phyloP scores from a whole-genome alignment of 2,329 filamentous ascomycete genomes.

The Beauveria australis region DNA sequence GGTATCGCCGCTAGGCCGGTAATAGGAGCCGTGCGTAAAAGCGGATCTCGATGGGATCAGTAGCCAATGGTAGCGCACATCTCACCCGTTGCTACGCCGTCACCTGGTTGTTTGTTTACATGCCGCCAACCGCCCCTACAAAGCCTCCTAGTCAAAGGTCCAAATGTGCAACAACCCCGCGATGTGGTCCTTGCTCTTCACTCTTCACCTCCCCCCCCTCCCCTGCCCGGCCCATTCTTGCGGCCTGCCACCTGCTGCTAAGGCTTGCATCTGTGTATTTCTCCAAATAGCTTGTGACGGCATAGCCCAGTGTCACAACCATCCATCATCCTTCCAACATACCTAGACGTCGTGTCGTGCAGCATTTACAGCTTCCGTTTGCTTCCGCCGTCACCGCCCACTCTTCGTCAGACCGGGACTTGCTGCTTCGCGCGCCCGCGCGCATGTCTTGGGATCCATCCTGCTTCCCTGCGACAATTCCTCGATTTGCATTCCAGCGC shows the following conservation, averaged over 20 bases:
- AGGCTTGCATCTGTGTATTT: slow-evolving; percentile 7
- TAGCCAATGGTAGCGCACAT: slow-evolving; percentile 17
- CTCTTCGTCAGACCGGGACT: neutral
- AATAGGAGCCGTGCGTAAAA: neutral
- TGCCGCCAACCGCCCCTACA: neutral
- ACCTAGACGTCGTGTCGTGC: slow-evolving; percentile 2
- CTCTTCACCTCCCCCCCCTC: slow-evolving; percentile 9
- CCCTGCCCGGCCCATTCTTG: slow-evolving; percentile 12
- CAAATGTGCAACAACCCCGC: slow-evolving; percentile 16
- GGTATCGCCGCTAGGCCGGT: neutral
- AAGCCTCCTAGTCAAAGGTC: neutral
- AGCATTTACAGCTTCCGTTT: slow-evolving; percentile 3
- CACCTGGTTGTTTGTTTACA: slow-evolving; percentile 28
- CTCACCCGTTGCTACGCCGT: slow-evolving; percentile 24
- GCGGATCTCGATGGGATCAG: neutral
- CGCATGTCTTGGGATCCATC: slow-evolving; percentile 13
- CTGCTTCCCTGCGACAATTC: slow-evolving; percentile 1
- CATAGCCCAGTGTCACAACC: slow-evolving; percentile 15
- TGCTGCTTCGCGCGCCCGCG: slow-evolving; percentile 5
- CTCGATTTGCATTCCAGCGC: slow-evolving; percentile 10
- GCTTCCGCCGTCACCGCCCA: neutral
- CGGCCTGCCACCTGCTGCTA: neutral
- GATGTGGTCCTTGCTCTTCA: slow-evolving; percentile 14
- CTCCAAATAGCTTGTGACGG: slow-evolving; percentile 16
- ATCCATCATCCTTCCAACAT: slow-evolving; percentile 6